Percentiles rank a stretch among this genome's conserved stretches.
These are phyloP conservation scores for Metarhizium brunneum DNA, from an alignment of 2,329 filamentous ascomycete species.

Conservation along the genomic window DNA sequence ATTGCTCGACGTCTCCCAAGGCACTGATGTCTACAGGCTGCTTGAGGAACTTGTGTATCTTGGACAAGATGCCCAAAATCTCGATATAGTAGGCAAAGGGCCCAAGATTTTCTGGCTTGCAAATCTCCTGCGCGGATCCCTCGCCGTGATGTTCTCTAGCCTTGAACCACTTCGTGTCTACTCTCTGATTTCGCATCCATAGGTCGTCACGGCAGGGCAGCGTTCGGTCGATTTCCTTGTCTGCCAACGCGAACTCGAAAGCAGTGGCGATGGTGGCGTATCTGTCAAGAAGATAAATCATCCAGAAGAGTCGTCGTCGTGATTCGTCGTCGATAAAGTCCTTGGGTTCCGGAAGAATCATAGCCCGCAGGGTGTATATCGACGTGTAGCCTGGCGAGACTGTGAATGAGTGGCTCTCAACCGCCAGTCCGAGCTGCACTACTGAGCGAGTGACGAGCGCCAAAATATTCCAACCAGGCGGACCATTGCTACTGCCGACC, in stretches of 20 bases:
- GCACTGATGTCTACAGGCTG: conserved; percentile 82
- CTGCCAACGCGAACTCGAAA: conserved; percentile 83
- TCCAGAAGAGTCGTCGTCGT: conserved; percentile 80
- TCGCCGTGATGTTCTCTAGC: conserved; percentile 34
- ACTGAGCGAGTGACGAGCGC: conserved; percentile 82
- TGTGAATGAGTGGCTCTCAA: conserved; percentile 71
- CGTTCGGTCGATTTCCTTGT: conserved; percentile 80
- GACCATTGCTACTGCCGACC: conserved; percentile 78
- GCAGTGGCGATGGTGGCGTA: conserved; percentile 87
- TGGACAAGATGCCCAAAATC: conserved; percentile 75
- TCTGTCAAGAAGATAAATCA: conserved; percentile 82
- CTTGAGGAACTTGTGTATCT: conserved; percentile 83
- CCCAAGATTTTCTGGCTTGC: conserved; percentile 71
- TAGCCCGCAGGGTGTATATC: conserved; percentile 81
- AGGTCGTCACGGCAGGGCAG: conserved; percentile 82
- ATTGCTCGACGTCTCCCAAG: conserved; percentile 74
- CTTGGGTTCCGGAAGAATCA: conserved; percentile 71
- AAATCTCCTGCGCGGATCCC: conserved; percentile 51
- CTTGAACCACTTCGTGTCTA: conserved; percentile 77
- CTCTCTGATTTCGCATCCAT: conserved; percentile 73
- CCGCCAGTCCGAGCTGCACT: conserved; percentile 76
- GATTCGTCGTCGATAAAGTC: conserved; percentile 89
- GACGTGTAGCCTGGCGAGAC: conserved; percentile 73
- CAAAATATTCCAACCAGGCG: conserved; percentile 85
- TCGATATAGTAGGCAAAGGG: conserved; percentile 88